These are phyloP conservation scores for Lasiosphaeriaceae sp. DNA, from an alignment of 495 filamentous ascomycete species.

Conservation along the genomic window DNA sequence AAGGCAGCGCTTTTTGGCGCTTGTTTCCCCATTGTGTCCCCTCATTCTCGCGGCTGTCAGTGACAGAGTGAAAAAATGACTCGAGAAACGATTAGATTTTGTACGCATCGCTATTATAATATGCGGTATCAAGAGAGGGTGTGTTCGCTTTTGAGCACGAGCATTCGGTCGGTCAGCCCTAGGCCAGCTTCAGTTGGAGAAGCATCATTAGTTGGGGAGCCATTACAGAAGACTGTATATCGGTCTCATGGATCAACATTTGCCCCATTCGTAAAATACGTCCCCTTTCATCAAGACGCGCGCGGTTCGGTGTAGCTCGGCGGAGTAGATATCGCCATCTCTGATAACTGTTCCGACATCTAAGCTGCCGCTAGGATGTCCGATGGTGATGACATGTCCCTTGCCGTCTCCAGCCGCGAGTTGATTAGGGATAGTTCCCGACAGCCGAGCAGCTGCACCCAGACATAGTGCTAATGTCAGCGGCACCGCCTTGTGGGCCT, in stretches of 20 bases:
- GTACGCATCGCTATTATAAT: not conserved
- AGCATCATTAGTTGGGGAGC: too few species aligned
- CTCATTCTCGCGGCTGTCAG: not conserved
- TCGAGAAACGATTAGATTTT: not conserved
- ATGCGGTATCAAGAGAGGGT: not conserved
- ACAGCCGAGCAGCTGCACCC: constrained; percentile 52
- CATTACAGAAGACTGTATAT: not conserved
- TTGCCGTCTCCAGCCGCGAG: constrained; percentile 21
- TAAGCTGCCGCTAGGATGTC: constrained; percentile 59
- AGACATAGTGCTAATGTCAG: constrained; percentile 59
- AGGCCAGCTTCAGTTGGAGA: too few species aligned
- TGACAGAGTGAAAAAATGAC: not conserved
- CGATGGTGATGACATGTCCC: constrained; percentile 45
- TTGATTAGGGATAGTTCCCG: constrained; percentile 45
- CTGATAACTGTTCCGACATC: constrained; percentile 48
- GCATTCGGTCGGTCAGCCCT: too few species aligned
- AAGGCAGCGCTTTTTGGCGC: not conserved
- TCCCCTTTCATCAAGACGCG: constrained; percentile 54
- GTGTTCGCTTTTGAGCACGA: too few species aligned
- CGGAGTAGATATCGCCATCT: constrained; percentile 38
- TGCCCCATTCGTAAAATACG: constrained; percentile 43
- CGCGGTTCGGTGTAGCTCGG: constrained; percentile 51
- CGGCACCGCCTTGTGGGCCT: constrained; percentile 63
- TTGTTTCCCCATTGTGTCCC: not conserved
- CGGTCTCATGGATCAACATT: not conserved